Evolutionary conservation across 768 basidiomycete genomes (phyloP), one percentile per base, ranked within the genome.

Genomic region (Suillus spraguei): DNA sequence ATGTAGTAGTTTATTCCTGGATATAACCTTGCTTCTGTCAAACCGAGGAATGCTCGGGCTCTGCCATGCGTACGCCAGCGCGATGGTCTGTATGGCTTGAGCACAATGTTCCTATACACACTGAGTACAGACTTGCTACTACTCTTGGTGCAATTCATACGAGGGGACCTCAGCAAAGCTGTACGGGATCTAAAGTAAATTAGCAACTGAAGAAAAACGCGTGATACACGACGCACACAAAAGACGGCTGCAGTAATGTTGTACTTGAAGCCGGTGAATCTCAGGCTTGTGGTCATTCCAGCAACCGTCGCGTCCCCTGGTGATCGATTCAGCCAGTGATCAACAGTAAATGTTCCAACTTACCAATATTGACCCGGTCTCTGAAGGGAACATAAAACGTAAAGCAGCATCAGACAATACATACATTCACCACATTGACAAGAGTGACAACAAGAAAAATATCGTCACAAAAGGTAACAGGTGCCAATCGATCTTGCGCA

Each of bases 11-110:
- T 76, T 59, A 81, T 68, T 1, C 78, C 78, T 0, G 80, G 77
- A 60, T 77, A 77, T 24, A 82, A 64, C 47, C 85, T 83, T 53
- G 78, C 81, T 68, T 84, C 85, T 28, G 81, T 71, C 35, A 83
- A 67, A 58, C 83, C 84, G 17, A 85, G 77, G 64, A 84, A 78
- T 47, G 78, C 32, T 16, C 81, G 75, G n/a, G 74, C 74, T 35
- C 79, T 82, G 60, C 5, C 46, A 5, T 58, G 63, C 72, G 32
- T 64, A 80, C 77, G 73, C 72, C 73, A 81, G 66, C 65, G 67
- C 6, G 78, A 79, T n/a, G 75, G 75, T n/a, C 71, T 66, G 63
- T 69, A 69, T 42, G 80, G 60, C 60, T 75, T 80, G 8, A 79
- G 68, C 17, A 72, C 66, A 24, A 81, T 77, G 22, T 81, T 79